A percentile compares a stretch with the other conserved stretches of the same genome.
These are phyloP conservation scores for Leishmania braziliensis DNA, from an alignment of 208 protist genomes.

Conservation along the genomic window DNA sequence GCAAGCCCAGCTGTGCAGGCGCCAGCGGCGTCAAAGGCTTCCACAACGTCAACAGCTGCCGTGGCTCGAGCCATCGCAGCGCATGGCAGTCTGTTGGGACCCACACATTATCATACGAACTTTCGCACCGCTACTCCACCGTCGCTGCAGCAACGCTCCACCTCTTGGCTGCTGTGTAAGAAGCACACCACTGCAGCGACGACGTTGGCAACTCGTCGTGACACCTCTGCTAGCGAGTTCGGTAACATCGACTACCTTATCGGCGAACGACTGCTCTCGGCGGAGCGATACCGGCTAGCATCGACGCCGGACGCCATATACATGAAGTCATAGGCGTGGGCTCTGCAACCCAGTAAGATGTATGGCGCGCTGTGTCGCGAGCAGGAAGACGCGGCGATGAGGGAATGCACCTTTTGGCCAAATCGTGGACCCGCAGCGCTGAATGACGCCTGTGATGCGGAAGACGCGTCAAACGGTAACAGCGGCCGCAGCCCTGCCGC, in stretches of 20 bases:
- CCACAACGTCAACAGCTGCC: background rate
- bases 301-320: slow-evolving; percentile 55
- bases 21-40: background rate
- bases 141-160: slow-evolving; percentile 1
- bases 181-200: background rate
- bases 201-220: background rate
- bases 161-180: background rate
- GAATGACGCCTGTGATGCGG: slow-evolving; percentile 10
- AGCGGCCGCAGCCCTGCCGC: background rate
- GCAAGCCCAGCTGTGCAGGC: background rate
- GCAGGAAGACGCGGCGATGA: slow-evolving; percentile 26
- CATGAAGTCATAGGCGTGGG: slow-evolving; percentile 59
- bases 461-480: background rate
- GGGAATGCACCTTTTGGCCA: slow-evolving; percentile 57
- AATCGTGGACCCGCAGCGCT: slow-evolving; percentile 3
- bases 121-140: background rate
- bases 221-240: background rate
- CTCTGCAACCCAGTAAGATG: slow-evolving; percentile 28
- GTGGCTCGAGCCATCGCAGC: slow-evolving; percentile 23
- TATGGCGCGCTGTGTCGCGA: slow-evolving; percentile 29
- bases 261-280: slow-evolving; percentile 30
- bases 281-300: slow-evolving; percentile 41
- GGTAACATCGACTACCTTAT: slow-evolving; percentile 37
- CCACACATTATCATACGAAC: background rate
- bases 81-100: slow-evolving; percentile 3